Evolutionary conservation across 2,329 filamentous ascomycete species (phyloP).

Genomic region (Plenodomus tracheiphilus): DNA sequence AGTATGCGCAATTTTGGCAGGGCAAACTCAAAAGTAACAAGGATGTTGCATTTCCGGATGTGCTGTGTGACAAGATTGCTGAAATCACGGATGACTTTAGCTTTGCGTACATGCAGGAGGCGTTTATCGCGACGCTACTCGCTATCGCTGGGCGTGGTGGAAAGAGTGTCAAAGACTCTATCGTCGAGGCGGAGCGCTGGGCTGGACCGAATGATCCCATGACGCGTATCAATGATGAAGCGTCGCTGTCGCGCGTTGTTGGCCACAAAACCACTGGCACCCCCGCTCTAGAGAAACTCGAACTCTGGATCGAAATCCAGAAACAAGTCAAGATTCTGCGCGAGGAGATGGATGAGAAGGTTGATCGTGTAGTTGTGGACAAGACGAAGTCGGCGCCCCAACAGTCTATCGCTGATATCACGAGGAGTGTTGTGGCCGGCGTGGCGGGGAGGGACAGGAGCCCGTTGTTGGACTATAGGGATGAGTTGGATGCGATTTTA

Average conservation of each 20-base stretch:
- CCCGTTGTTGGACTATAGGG: conserved; percentile 13
- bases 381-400: neutral
- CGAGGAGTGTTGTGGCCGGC: neutral
- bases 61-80: conserved; percentile 45
- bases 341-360: conserved; percentile 44
- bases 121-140: conserved; percentile 47
- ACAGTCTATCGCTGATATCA: neutral
- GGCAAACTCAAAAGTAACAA: conserved; percentile 44
- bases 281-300: conserved; percentile 43
- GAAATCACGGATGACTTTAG: conserved; percentile 50
- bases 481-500: conserved; percentile 30
- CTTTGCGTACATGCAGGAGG: conserved; percentile 53
- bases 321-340: conserved; percentile 48
- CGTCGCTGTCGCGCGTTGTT: conserved; percentile 1
- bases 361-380: conserved; percentile 1
- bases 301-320: conserved; percentile 49
- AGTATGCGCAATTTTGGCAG: conserved; percentile 53
- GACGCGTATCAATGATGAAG: conserved; percentile 7
- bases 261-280: no score
- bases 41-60: conserved; percentile 47
- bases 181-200: conserved; percentile 20
- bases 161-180: conserved; percentile 11
- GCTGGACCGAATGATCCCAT: conserved; percentile 35
- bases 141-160: conserved; percentile 36
- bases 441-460: neutral